Conservation (phyloP, 2,329 filamentous ascomycete species). For the Periconia sp. region DNA sequence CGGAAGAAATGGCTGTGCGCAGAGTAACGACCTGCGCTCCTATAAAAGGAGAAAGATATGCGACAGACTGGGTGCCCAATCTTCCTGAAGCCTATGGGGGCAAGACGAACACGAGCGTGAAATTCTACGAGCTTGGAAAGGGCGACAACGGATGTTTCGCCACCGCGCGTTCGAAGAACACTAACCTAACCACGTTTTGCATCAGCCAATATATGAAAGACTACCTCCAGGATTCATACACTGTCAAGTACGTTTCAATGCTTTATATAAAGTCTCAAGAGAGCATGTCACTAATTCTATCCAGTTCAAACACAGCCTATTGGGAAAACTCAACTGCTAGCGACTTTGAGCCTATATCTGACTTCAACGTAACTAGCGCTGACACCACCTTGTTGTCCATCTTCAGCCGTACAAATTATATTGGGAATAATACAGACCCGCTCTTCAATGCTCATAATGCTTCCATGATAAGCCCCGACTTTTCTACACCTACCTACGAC, state of each 20-base stretch:
- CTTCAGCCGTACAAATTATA: constrained; percentile 22
- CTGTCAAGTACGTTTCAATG: constrained; percentile 16
- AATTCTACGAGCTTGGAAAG: constrained; percentile 24
- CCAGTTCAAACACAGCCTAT: neutral
- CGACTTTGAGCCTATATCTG: constrained; percentile 23
- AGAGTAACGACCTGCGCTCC: constrained; percentile 27
- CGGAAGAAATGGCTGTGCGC: constrained; percentile 17
- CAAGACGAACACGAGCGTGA: constrained; percentile 17
- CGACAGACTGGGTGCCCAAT: constrained; percentile 18
- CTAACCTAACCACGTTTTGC: constrained; percentile 22
- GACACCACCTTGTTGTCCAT: constrained; percentile 26
- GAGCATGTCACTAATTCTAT: neutral
- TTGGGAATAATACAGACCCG: constrained; percentile 13
- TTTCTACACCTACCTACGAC: constrained; percentile 15
- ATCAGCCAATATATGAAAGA: constrained; percentile 20
- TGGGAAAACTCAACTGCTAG: constrained; percentile 14
- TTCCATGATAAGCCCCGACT: neutral
- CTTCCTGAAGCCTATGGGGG: constrained; percentile 13
- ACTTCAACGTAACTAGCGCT: constrained; percentile 19
- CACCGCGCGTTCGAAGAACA: constrained; percentile 3
- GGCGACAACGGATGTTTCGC: constrained; percentile 10
- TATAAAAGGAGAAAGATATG: constrained; percentile 17
- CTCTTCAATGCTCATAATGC: constrained; percentile 20
- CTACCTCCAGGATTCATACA: constrained; percentile 17
- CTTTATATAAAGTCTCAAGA: no score